Evolutionary conservation across 2,329 filamentous ascomycete genomes (phyloP).

Genomic region (Hymenoscyphus linearis): DNA sequence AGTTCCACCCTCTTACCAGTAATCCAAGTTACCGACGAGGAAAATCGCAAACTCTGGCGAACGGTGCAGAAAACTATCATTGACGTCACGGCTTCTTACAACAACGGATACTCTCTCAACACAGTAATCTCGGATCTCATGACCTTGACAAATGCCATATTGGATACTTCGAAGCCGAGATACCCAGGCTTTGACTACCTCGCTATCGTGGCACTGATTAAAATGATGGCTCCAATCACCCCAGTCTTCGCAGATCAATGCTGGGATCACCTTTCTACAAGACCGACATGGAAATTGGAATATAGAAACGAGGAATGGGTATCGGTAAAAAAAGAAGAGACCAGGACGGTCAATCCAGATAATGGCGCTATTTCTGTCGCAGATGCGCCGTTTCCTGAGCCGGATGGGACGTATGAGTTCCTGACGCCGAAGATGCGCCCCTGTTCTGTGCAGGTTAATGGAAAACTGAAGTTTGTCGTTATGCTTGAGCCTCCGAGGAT

Average conservation of each 20-base stretch:
- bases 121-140: slow-evolving; percentile 80
- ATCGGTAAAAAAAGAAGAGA: neutral
- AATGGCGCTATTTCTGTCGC: slow-evolving; percentile 35
- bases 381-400: slow-evolving; percentile 50
- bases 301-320: too few species aligned
- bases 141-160: slow-evolving; percentile 67
- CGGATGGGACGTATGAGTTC: slow-evolving; percentile 46
- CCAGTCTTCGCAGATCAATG: slow-evolving; percentile 79
- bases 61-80: slow-evolving; percentile 61
- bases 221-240: slow-evolving; percentile 72
- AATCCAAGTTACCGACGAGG: neutral
- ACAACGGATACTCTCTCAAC: slow-evolving; percentile 71
- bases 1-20: neutral
- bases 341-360: neutral
- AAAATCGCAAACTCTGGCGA: slow-evolving; percentile 49
- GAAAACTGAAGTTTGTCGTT: slow-evolving; percentile 67
- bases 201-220: slow-evolving; percentile 53
- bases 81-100: slow-evolving; percentile 63
- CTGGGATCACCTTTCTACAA: slow-evolving; percentile 62
- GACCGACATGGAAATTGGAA: too few species aligned
- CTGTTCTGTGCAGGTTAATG: slow-evolving; percentile 73
- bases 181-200: slow-evolving; percentile 29
- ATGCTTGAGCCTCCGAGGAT: slow-evolving; percentile 49
- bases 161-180: slow-evolving; percentile 31
- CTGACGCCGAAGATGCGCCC: slow-evolving; percentile 45